Percentiles rank a stretch among this genome's conserved stretches.
Conservation (phyloP, 768 basidiomycete genomes). For the Boletus vinaceobasis region DNA sequence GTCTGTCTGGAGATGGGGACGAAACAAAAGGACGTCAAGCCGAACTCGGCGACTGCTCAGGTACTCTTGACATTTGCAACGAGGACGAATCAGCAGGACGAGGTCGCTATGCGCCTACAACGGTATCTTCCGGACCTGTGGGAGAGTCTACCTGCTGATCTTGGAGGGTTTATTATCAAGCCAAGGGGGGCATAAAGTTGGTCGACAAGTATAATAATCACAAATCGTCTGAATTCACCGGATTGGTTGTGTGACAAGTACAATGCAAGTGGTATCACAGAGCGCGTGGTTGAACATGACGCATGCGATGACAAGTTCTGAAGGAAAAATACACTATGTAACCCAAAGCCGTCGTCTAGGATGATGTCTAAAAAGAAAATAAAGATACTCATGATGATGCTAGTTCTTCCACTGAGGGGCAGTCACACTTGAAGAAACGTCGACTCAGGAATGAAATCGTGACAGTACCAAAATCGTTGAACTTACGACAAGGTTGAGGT, state of each 20-base stretch:
- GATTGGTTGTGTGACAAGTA: slow-evolving; percentile 14
- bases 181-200: slow-evolving; percentile 6
- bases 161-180: slow-evolving; percentile 21
- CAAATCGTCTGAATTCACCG: slow-evolving; percentile 16
- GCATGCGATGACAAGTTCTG: slow-evolving; percentile 40
- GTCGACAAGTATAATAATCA: slow-evolving; percentile 7
- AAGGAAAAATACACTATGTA: slow-evolving; percentile 43
- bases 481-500: slow-evolving; percentile 84
- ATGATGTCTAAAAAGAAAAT: slow-evolving; percentile 20
- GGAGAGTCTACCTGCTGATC: slow-evolving; percentile 22
- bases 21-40: slow-evolving; percentile 39
- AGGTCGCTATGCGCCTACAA: slow-evolving; percentile 46
- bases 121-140: slow-evolving; percentile 39
- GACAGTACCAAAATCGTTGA: not conserved
- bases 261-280: slow-evolving; percentile 30
- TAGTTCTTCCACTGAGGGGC: slow-evolving; percentile 80
- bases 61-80: slow-evolving; percentile 57
- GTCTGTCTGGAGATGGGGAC: slow-evolving; percentile 65
- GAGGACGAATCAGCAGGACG: slow-evolving; percentile 38
- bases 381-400: slow-evolving; percentile 35
- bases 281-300: slow-evolving; percentile 68
- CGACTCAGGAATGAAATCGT: slow-evolving; percentile 8
- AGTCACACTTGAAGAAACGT: slow-evolving; percentile 61
- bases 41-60: slow-evolving; percentile 47
- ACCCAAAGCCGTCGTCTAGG: slow-evolving; percentile 21